A percentile compares a stretch with the other conserved stretches of the same genome.
Evolutionary conservation across 164 flowering plant species (phyloP).

Genomic region (Macadamia integrifolia): DNA sequence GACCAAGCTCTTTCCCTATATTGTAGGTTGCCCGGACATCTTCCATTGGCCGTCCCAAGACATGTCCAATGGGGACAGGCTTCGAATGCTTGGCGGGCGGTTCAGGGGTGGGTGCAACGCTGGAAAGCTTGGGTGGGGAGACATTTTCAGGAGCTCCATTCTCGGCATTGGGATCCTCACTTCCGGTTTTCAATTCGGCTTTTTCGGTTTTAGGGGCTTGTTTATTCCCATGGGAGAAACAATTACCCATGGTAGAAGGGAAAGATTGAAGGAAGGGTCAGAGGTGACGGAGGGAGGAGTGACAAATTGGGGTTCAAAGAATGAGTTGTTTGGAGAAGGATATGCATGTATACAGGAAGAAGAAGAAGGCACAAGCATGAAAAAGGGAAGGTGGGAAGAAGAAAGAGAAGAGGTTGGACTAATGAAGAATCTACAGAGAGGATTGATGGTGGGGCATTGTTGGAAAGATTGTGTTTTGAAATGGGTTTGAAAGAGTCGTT

Average conservation of each 20-base stretch:
- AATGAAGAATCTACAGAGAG: constrained; percentile 9
- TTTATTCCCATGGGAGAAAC: constrained; percentile 39
- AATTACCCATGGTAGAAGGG: constrained; percentile 49
- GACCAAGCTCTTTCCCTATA: constrained; percentile 72
- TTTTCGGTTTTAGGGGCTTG: constrained; percentile 8
- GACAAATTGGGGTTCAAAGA: constrained; percentile 11
- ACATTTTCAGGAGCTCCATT: constrained; percentile 4
- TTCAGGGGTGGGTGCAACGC: constrained; percentile 9
- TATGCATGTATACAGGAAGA: constrained; percentile 5
- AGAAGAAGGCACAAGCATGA: not conserved
- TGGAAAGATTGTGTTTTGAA: constrained; percentile 5
- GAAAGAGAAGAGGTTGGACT: constrained; percentile 24
- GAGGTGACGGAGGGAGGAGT: not conserved
- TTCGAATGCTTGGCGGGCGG: constrained; percentile 30
- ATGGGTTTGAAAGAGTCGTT: not conserved
- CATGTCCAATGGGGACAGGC: constrained; percentile 39
- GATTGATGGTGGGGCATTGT: constrained; percentile 22
- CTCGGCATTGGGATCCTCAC: not conserved
- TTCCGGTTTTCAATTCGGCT: not conserved
- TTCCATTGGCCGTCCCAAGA: constrained; percentile 79
- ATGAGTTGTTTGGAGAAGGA: constrained; percentile 6
- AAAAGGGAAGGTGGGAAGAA: constrained; percentile 4
- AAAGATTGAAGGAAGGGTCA: not conserved
- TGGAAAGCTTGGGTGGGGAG: constrained; percentile 9
- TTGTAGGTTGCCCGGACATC: constrained; percentile 43